Evolutionary conservation across 345 rosid genomes (phyloP).

Genomic region (Aurinia saxatilis): DNA sequence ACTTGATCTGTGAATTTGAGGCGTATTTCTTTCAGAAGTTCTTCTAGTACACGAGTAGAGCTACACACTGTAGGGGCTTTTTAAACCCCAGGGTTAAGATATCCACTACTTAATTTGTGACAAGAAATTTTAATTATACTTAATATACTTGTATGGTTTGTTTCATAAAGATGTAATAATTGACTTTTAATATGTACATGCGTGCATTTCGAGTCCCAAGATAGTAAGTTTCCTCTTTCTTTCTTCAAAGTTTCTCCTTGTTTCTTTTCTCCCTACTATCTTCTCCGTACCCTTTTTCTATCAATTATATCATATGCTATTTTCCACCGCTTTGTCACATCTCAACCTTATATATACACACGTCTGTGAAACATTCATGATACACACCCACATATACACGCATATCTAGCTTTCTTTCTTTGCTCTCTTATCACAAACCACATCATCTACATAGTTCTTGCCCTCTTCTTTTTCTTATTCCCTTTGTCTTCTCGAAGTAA

Average conservation of each 20-base stretch:
- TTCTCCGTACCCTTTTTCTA: conserved; percentile 26
- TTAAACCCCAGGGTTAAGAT: background rate
- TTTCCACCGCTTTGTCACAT: conserved; percentile 42
- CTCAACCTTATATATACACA: conserved; percentile 30
- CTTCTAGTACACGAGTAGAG: background rate
- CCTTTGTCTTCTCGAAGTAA: no score
- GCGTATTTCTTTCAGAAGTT: background rate
- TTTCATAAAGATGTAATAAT: conserved; percentile 7
- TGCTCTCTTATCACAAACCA: conserved; percentile 13
- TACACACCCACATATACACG: conserved; percentile 8
- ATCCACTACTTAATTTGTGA: conserved; percentile 5
- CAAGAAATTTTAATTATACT: background rate
- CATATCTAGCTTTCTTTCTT: conserved; percentile 23
- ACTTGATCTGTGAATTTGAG: background rate
- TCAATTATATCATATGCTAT: conserved; percentile 18
- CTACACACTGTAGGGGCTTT: background rate
- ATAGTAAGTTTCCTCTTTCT: conserved; percentile 26
- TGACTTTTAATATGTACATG: conserved; percentile 15
- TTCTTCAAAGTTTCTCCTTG: conserved; percentile 23
- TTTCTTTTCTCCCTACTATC: conserved; percentile 18
- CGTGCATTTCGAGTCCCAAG: conserved; percentile 44
- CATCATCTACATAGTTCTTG: conserved; percentile 12
- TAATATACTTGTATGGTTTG: conserved; percentile 1
- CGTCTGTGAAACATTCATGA: conserved; percentile 7
- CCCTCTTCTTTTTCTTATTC: no score